Evolutionary conservation across 257 asterid genomes (phyloP), one percentile per base, ranked within the genome.

Genomic region (Ligustrum vulgare): DNA sequence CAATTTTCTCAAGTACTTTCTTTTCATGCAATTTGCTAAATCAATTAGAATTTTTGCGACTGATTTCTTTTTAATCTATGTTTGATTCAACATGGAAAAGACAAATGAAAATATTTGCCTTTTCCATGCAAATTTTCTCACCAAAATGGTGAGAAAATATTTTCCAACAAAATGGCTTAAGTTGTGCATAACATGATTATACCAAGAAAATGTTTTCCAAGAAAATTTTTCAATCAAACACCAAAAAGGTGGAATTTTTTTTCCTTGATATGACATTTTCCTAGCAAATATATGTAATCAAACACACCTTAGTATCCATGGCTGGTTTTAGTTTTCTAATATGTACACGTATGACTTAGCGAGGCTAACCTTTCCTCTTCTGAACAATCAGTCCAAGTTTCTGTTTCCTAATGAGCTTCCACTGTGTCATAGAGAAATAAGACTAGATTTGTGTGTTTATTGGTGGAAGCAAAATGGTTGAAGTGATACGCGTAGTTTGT

Each of bases 301-400:
- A n/a, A n/a, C n/a, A n/a, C n/a, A n/a, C n/a, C n/a, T n/a, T 8
- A 56, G 31, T 54, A 11, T 25, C 25, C 31, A 22, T 66, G 68
- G 49, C n/a, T 22, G 12, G 37, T 75, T 66, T 22, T 75, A 32
- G 54, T 49, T 41, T 67, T 20, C 10, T 63, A 34, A 35, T 18
- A 20, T 4, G 8, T 51, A 18, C 18, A 16, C 18, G 60, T 51
- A 51, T 68, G 43, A n/a, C 32, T 33, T 36, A 28, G 60, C 13
- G 43, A 68, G 31, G 56, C 51, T 68, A 28, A 6, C 9, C 60
- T 20, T 18, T 7, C 49, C 69, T 72, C 73, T 41, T 37, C 18
- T 58, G n/a, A 68, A 41, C 68, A 58, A 11, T 65, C 58, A 73
- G 60, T 51, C 60, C 58, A 41, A 35, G 56, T 37, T 78, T 67